phyloP scores from a whole-genome alignment of 495 filamentous ascomycete species.

The Penicillium samsonianum region DNA sequence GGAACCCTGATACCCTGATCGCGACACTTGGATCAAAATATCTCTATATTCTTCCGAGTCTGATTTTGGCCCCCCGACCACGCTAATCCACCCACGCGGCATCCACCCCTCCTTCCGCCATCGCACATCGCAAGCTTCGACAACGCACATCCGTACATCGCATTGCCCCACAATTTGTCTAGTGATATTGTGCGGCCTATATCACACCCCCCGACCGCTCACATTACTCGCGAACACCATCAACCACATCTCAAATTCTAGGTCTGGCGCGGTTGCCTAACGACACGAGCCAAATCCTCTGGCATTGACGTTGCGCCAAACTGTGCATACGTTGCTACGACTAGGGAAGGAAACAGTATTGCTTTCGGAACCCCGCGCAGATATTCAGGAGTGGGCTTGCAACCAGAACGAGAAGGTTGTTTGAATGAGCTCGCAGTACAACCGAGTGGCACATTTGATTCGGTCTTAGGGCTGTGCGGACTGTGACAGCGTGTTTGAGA shows the following conservation, averaged over 20 bases:
- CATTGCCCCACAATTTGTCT: constrained; percentile 1
- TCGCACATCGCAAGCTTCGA: constrained; percentile 11
- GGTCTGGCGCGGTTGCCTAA: neutral
- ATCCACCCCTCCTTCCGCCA: constrained; percentile 4
- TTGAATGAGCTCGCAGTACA: neutral
- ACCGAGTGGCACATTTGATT: neutral
- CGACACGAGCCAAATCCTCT: neutral
- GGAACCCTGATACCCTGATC: neutral
- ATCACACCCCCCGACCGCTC: neutral
- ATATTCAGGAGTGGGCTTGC: neutral
- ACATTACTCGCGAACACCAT: neutral
- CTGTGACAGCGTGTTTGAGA: neutral
- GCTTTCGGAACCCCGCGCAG: neutral
- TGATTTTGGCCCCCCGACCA: neutral
- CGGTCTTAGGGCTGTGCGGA: neutral
- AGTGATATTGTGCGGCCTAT: neutral
- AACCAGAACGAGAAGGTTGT: neutral
- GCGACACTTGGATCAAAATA: neutral
- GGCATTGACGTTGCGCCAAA: neutral
- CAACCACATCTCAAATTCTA: neutral
- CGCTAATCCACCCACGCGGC: neutral
- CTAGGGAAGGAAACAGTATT: neutral
- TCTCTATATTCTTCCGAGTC: neutral
- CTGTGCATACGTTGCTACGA: neutral
- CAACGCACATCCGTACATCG: neutral